Conservation (phyloP, 2,329 filamentous ascomycete genomes). For the Sphaerulina populicola region DNA sequence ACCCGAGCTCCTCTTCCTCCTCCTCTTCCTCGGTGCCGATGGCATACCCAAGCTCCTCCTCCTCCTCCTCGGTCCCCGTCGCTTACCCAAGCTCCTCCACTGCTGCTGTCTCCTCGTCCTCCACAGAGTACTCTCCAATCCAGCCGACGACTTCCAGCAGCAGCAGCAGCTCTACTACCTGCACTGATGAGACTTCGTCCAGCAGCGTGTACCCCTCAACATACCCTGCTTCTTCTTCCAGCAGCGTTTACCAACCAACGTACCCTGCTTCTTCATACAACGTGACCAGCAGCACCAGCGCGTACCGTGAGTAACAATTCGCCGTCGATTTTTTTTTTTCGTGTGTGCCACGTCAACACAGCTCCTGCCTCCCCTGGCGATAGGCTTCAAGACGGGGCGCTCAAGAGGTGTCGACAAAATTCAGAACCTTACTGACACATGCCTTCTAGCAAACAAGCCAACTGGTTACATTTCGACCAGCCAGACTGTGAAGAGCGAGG, state of each 20-base stretch:
- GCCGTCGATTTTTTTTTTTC: too few relatives aligned
- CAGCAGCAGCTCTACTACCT: slow-evolving; percentile 2
- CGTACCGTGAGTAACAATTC: neutral
- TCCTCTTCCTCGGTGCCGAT: neutral
- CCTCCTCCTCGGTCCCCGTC: neutral
- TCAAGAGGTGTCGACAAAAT: too few relatives aligned
- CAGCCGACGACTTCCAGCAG: slow-evolving; percentile 1
- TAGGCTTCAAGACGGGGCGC: too few relatives aligned
- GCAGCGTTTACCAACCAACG: too few relatives aligned
- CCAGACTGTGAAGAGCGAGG: slow-evolving; percentile 14
- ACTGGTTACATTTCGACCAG: slow-evolving; percentile 14
- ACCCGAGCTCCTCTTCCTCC: neutral
- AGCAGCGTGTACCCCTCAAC: too few relatives aligned
- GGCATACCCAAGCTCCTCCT: neutral
- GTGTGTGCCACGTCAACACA: too few relatives aligned
- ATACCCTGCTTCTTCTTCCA: neutral
- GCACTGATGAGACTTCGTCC: neutral
- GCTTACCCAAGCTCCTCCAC: neutral
- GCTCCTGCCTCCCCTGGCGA: too few relatives aligned
- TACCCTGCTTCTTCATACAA: neutral
- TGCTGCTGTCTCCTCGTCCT: neutral
- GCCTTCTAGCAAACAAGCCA: too few relatives aligned
- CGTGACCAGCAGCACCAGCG: neutral
- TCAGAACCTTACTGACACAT: too few relatives aligned
- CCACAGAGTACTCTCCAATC: neutral